phyloP scores from a whole-genome alignment of 1,139 yeast genomes.

The Kurtzmaniella quercitrusa region DNA sequence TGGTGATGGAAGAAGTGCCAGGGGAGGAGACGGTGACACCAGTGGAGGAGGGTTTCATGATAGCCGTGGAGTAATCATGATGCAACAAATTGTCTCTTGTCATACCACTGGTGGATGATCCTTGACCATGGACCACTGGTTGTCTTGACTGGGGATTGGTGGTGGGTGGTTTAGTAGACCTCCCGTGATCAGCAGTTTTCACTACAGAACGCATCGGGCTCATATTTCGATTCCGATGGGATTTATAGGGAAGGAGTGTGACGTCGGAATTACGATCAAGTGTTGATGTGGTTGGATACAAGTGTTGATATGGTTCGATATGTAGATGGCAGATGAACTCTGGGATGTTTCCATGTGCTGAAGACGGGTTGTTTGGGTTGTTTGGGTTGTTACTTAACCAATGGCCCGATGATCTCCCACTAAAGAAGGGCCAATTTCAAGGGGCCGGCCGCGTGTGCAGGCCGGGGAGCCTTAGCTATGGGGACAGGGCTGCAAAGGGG shows the following conservation, averaged over 20 bases:
- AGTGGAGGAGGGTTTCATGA: neutral
- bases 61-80: neutral
- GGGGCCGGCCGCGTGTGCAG: neutral
- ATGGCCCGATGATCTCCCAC: neutral
- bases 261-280: neutral
- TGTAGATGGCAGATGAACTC: neutral
- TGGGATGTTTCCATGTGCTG: neutral
- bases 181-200: conserved; percentile 1
- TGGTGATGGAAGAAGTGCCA: neutral
- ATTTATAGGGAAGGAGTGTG: neutral
- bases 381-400: too few species aligned
- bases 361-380: neutral
- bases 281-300: neutral
- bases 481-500: neutral
- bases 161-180: conserved; percentile 8
- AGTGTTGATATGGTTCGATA: neutral
- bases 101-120: too few species aligned
- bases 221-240: neutral
- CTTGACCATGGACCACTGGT: too few species aligned
- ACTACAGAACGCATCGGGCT: neutral
- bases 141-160: conserved; percentile 8
- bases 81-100: neutral
- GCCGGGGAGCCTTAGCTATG: neutral
- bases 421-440: neutral
- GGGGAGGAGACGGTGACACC: too few species aligned